Base-by-base conservation (phyloP, 2,329 filamentous ascomycete genomes). In the Aspergillus amoenus region DNA sequence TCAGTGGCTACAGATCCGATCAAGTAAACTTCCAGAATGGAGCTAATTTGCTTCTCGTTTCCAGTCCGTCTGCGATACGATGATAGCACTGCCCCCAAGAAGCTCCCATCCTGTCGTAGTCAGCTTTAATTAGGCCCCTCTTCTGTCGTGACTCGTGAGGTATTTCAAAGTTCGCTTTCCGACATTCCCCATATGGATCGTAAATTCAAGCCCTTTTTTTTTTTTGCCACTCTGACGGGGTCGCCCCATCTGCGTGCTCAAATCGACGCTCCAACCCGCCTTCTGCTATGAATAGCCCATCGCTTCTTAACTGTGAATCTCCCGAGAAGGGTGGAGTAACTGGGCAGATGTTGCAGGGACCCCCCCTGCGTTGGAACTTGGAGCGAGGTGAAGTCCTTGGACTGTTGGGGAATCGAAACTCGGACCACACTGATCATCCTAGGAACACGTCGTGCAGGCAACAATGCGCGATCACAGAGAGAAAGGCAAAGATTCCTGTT, bases 21-120 rank as follows among this genome's bases (percentile, higher is more conserved):
- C 52, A 44, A 52, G 55, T 52, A 50, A 57, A 50, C 58, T 64
- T 64, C 63, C 61, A 64, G 63, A 64, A 63, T 49, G 51, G 30
- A 54, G 56, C 61, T 60, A 62, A 58, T 44, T 21, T 56, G 27
- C 27, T 30, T 30, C 27, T 30, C 9, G 27, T 30, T 30, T 30
- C 27, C 27, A 30, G 27, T 30, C 8, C 21, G 18, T 34, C 7
- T 15, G 34, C 7, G 41, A 21, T 27, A 3, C n/a, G 18, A 27
- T 27, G 18, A 27, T 27, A 30, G 43, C 43, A 45, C 43, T 30
- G 43, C 34, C 34, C 34, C 12, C 12, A 7, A 7, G 7, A 24
- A 37, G 15, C 34, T 37, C 34, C n/a, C 41, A 43, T 43, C 18
- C 41, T 21, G 43, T 32, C 17, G 2, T 27, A 6, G 11, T 24